A percentile compares a stretch with the other conserved stretches of the same genome.
Evolutionary conservation across 202 grass and related monocot species (phyloP).

Genomic region (Dendrocalamus latiflorus): DNA sequence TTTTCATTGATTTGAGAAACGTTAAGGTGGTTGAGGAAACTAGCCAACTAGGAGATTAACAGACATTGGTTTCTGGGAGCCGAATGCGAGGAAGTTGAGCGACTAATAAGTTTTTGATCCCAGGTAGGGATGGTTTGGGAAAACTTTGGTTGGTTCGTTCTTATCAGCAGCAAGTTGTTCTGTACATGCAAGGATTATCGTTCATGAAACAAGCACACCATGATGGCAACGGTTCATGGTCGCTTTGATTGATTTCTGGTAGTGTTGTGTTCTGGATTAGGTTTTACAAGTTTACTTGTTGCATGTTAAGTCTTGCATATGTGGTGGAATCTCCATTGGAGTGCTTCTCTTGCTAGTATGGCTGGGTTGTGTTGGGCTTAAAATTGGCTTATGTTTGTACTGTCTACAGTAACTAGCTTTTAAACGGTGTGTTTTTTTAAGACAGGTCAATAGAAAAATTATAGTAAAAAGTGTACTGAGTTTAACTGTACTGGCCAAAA

Average conservation of each 20-base stretch:
- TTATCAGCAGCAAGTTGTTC: background rate
- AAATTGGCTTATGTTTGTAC: too few relatives aligned
- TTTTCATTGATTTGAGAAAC: background rate
- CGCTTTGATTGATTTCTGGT: background rate
- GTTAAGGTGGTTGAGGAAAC: background rate
- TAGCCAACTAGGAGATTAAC: background rate
- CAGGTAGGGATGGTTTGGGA: background rate
- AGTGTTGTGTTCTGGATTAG: background rate
- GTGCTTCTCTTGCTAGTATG: background rate
- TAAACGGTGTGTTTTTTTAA: too few relatives aligned
- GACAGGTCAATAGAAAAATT: too few relatives aligned
- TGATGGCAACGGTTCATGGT: background rate
- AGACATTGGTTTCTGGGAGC: conserved; percentile 18
- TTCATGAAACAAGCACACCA: background rate
- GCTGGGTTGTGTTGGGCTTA: too few relatives aligned
- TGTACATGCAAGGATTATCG: conserved; percentile 16
- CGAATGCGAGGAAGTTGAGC: background rate
- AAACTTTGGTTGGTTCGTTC: background rate
- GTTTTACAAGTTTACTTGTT: background rate
- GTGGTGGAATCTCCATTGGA: background rate
- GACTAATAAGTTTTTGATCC: conserved; percentile 12
- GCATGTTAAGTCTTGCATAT: background rate
- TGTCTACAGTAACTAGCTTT: too few relatives aligned
- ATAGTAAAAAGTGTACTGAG: too few relatives aligned
- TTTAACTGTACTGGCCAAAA: too few relatives aligned